phyloP scores from a whole-genome alignment of 768 basidiomycete species.

The Xanthoconium purpureum region DNA sequence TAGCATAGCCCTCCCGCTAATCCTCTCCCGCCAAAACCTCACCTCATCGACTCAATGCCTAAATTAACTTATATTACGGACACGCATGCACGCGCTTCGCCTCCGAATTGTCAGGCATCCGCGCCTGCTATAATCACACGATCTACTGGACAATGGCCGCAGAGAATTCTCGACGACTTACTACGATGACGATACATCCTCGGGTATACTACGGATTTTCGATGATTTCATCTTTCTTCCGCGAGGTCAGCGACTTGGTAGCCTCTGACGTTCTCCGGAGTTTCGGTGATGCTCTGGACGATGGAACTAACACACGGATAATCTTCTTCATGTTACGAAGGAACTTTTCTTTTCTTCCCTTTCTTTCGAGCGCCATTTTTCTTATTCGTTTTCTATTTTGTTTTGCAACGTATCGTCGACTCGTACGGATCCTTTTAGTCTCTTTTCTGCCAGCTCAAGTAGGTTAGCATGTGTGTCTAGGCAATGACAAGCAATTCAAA shows the following conservation, averaged over 20 bases:
- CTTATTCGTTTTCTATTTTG: slow-evolving; percentile 33
- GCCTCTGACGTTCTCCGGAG: slow-evolving; percentile 1
- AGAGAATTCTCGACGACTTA: slow-evolving; percentile 22
- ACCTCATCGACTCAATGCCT: slow-evolving; percentile 5
- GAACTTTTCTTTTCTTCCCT: slow-evolving; percentile 9
- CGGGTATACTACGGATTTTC: slow-evolving; percentile 19
- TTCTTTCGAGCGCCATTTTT: neutral
- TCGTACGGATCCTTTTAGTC: slow-evolving; percentile 25
- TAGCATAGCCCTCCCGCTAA: slow-evolving; percentile 28
- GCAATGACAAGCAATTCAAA: slow-evolving; percentile 9
- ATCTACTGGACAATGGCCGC: slow-evolving; percentile 11
- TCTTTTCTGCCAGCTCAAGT: slow-evolving; percentile 10
- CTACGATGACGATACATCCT: slow-evolving; percentile 24
- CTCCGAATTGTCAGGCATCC: slow-evolving; percentile 13
- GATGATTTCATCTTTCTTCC: slow-evolving; percentile 19
- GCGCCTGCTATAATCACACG: slow-evolving; percentile 30
- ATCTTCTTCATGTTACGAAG: slow-evolving; percentile 24
- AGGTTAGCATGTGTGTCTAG: slow-evolving; percentile 4
- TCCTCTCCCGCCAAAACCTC: slow-evolving; percentile 18
- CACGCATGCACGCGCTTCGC: slow-evolving; percentile 19
- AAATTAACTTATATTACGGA: slow-evolving; percentile 31
- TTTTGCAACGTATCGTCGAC: slow-evolving; percentile 22
- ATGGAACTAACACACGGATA: slow-evolving; percentile 29
- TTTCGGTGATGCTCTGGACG: slow-evolving; percentile 13
- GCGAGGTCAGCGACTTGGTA: slow-evolving; percentile 10